Evolutionary conservation across 805 yeast species (phyloP).

Genomic region (Candida ascalaphidarum): DNA sequence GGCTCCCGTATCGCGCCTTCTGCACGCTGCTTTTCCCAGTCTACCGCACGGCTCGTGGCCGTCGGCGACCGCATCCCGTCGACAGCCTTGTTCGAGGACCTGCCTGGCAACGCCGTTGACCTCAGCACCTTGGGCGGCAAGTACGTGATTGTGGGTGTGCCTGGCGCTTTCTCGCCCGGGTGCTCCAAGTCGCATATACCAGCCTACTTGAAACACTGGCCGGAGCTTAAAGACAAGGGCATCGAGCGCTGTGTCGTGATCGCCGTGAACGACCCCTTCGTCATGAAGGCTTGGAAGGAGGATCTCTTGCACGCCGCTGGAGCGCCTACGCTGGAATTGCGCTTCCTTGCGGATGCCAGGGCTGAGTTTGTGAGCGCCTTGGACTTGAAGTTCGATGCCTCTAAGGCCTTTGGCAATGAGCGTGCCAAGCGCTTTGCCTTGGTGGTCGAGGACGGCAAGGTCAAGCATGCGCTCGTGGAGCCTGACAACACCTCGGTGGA

Average conservation of each 20-base stretch:
- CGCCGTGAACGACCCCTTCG: slow-evolving; percentile 84
- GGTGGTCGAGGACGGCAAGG: slow-evolving; percentile 67
- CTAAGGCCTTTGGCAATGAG: slow-evolving; percentile 64
- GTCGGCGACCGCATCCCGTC: slow-evolving; percentile 61
- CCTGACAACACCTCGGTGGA: slow-evolving; percentile 73
- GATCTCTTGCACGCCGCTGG: slow-evolving; percentile 12
- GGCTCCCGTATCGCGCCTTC: too few relatives aligned
- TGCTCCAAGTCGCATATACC: slow-evolving; percentile 70
- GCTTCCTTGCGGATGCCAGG: slow-evolving; percentile 71
- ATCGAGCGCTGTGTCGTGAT: slow-evolving; percentile 53
- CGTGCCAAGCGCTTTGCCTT: slow-evolving; percentile 74
- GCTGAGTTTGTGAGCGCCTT: slow-evolving; percentile 62
- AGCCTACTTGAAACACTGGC: slow-evolving; percentile 49
- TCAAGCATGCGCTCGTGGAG: slow-evolving; percentile 59
- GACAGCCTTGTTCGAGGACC: slow-evolving; percentile 44
- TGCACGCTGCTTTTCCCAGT: slow-evolving; percentile 11
- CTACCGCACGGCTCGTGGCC: slow-evolving; percentile 22
- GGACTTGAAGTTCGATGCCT: slow-evolving; percentile 68
- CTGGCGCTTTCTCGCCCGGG: slow-evolving; percentile 71
- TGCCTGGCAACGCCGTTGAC: slow-evolving; percentile 57
- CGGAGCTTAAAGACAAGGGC: slow-evolving; percentile 59
- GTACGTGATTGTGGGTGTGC: slow-evolving; percentile 29
- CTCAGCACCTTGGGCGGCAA: slow-evolving; percentile 42
- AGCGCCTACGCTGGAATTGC: slow-evolving; percentile 26
- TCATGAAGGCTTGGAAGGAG: slow-evolving; percentile 72